These are phyloP conservation scores for Symbiodinium natans DNA, from an alignment of 73 alveolate species.

Conservation along the genomic window DNA sequence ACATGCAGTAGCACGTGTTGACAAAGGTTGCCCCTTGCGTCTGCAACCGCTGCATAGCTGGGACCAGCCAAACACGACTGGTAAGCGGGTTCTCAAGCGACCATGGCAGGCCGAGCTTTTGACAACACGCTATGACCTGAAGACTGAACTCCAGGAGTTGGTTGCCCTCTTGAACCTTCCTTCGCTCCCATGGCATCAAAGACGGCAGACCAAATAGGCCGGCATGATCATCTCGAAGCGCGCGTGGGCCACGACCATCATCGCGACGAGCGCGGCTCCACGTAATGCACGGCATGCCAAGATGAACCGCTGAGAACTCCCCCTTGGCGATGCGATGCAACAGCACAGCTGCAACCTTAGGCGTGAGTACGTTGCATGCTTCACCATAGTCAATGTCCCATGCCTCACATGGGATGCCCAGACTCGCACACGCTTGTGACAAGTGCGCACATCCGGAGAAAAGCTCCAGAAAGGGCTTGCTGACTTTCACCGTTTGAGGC, in stretches of 20 bases:
- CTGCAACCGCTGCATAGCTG: too few species aligned
- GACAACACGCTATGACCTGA: not conserved
- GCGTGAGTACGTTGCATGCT: not conserved
- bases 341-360: not conserved
- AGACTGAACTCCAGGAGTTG: not conserved
- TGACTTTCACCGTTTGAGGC: not conserved
- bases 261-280: slow-evolving; percentile 9
- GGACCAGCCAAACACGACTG: not conserved
- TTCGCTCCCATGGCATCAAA: not conserved
- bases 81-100: slow-evolving; percentile 10
- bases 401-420: not conserved
- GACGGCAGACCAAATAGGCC: not conserved
- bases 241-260: slow-evolving; percentile 27
- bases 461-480: not conserved
- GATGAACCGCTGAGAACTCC: not conserved
- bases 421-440: not conserved
- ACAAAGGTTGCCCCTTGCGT: not conserved
- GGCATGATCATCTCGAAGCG: not conserved
- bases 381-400: not conserved
- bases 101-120: not conserved
- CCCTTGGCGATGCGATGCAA: not conserved
- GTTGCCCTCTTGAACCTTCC: not conserved
- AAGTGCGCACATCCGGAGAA: slow-evolving; percentile 8
- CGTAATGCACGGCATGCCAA: slow-evolving; percentile 23
- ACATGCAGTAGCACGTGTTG: not conserved